Evolutionary conservation across 805 yeast species (phyloP).

Genomic region (Suhomyces kilbournensis): DNA sequence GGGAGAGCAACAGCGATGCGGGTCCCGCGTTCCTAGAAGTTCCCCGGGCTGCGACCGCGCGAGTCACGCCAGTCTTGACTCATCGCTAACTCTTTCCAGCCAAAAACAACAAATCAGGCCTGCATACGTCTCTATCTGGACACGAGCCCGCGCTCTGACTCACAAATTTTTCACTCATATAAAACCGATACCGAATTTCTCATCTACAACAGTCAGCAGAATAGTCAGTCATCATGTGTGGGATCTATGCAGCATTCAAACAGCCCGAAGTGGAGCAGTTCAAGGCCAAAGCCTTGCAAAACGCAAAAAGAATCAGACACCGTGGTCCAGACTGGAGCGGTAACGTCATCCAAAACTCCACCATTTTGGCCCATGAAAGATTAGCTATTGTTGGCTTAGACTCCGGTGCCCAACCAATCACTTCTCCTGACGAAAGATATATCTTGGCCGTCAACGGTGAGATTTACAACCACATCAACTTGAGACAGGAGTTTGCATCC

Average conservation of each 20-base stretch:
- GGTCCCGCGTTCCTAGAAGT: no score
- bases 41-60: no score
- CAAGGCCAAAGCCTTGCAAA: conserved; percentile 84
- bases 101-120: not conserved
- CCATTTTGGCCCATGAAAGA: conserved; percentile 92
- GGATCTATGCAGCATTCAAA: conserved; percentile 90
- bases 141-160: conserved; percentile 1
- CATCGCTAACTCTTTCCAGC: not conserved
- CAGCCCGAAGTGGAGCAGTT: conserved; percentile 76
- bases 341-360: conserved; percentile 70
- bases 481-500: conserved; percentile 71
- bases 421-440: conserved; percentile 70
- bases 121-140: not conserved
- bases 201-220: not conserved
- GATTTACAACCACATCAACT: conserved; percentile 91
- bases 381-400: conserved; percentile 96
- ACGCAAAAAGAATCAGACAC: conserved; percentile 92
- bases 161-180: conserved; percentile 4
- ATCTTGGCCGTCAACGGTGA: conserved; percentile 93
- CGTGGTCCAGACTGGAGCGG: conserved; percentile 99
- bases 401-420: conserved; percentile 97
- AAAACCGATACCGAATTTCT: not conserved
- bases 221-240: conserved; percentile 68
- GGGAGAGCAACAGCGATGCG: no score
- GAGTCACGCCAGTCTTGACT: not conserved